phyloP scores from a whole-genome alignment of 345 rosid genomes.

The Triadica sebifera region DNA sequence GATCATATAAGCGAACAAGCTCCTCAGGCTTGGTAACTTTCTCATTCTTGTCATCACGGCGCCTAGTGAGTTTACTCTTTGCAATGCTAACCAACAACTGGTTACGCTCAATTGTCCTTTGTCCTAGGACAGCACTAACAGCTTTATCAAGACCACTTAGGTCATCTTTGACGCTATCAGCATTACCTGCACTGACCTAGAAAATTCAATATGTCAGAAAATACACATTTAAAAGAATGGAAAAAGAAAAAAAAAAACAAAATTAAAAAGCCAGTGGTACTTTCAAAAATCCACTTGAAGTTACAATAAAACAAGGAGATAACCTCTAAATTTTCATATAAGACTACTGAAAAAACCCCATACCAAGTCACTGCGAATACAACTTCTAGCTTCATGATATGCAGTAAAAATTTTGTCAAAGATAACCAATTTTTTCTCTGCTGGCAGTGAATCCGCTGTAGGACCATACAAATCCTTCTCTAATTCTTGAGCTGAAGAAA shows the following conservation, averaged over 20 bases:
- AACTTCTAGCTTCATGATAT: conserved; percentile 90
- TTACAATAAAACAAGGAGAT: conserved; percentile 3
- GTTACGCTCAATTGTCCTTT: conserved; percentile 89
- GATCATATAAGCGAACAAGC: conserved; percentile 94
- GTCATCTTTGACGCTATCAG: conserved; percentile 88
- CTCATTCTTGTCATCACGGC: conserved; percentile 87
- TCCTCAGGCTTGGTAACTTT: conserved; percentile 92
- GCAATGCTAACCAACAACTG: conserved; percentile 85
- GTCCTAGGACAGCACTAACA: conserved; percentile 85
- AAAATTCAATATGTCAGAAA: conserved; percentile 24
- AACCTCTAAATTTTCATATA: not conserved
- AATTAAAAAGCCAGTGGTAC: conserved; percentile 3
- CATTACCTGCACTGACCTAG: conserved; percentile 90
- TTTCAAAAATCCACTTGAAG: not conserved
- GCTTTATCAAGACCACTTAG: conserved; percentile 97
- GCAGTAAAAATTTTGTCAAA: conserved; percentile 89
- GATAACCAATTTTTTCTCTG: conserved; percentile 72
- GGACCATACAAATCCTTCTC: conserved; percentile 93
- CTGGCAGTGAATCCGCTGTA: conserved; percentile 59
- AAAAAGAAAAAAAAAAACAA: conserved; percentile 14
- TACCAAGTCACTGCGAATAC: conserved; percentile 92
- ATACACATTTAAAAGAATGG: conserved; percentile 2
- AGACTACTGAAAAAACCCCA: conserved; percentile 11
- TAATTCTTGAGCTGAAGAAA: conserved; percentile 84
- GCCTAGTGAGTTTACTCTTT: conserved; percentile 77